Evolutionary conservation across 108 stramenopile genomes (phyloP), one percentile per base, ranked within the genome.

Genomic region (Nannochloropsis salina): DNA sequence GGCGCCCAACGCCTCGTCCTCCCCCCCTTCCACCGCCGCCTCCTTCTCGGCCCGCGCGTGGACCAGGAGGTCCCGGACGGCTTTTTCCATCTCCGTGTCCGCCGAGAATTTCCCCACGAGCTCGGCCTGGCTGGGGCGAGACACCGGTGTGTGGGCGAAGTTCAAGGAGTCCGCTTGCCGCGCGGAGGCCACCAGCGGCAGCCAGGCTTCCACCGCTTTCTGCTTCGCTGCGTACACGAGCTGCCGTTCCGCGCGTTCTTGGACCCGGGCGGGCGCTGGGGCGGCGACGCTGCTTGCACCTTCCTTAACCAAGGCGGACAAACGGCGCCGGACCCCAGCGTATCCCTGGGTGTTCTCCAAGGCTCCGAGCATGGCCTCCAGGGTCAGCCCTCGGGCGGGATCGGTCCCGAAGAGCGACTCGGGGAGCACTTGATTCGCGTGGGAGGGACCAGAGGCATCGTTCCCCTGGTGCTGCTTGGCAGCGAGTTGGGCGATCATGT

Each of bases 101-200:
- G 94, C 3, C 93, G 81, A 11, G 85, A 80, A 8, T 85, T 47
- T 8, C 86, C 88, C 86, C 92, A 93, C 31, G 94, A 93, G 45
- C 93, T 93, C 61, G 94, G 80, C 42, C 31, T 42, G 22, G 40
- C 15, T 2, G 41, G 43, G 80, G 11, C 8, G n/a, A 42, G 18
- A 42, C 12, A 40, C 44, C 42, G 83, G 82, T 79, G 42, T 80
- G 12, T 82, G 82, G 8, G 86, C 92, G 90, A 97, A 97, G 90
- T 97, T 96, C 41, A 98, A 86, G 40, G 96, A 93, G 85, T 96
- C 95, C 0, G 96, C 97, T 85, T 96, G 90, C 18, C 97, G 95
- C 87, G 96, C 95, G 47, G 92, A 90, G 82, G 96, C 93, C 22
- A 98, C 94, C 2, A 92, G 91, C 8, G 94, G 89, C 22, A 90